phyloP scores from a whole-genome alignment of 257 asterid genomes.

The Rauvolfia tetraphylla region DNA sequence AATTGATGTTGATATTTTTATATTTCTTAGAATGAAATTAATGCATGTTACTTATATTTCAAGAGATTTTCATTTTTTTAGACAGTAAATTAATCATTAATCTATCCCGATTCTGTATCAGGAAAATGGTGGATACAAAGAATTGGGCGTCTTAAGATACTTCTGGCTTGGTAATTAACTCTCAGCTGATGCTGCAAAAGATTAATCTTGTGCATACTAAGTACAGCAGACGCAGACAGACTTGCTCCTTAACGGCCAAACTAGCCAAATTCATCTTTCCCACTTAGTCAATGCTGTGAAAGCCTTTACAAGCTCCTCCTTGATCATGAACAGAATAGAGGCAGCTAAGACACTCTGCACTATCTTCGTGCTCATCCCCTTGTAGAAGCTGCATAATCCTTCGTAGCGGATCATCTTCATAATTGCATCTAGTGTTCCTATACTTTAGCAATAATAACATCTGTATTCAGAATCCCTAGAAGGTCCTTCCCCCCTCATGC shows the following conservation, averaged over 20 bases:
- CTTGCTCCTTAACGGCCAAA: background rate
- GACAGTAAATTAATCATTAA: too few species aligned
- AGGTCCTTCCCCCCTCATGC: background rate
- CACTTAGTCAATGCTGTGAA: slow-evolving; percentile 29
- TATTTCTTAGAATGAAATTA: too few species aligned
- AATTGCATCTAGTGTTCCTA: slow-evolving; percentile 85
- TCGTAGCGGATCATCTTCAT: slow-evolving; percentile 76
- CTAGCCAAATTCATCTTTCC: background rate
- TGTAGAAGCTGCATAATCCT: slow-evolving; percentile 79
- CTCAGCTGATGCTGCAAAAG: background rate
- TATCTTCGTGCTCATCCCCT: slow-evolving; percentile 93
- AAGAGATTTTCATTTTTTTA: too few species aligned
- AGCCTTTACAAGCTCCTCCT: slow-evolving; percentile 87
- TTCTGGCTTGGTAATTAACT: background rate
- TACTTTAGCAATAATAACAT: slow-evolving; percentile 9
- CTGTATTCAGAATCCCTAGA: background rate
- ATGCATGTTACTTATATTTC: too few species aligned
- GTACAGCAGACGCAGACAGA: too few species aligned
- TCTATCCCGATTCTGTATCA: too few species aligned
- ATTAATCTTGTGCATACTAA: background rate
- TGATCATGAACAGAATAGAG: slow-evolving; percentile 84
- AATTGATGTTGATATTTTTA: too few species aligned
- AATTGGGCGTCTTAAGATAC: background rate
- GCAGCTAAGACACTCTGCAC: slow-evolving; percentile 94
- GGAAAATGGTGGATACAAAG: too few species aligned